Base-by-base conservation (phyloP, 2,329 filamentous ascomycete species). In the Diaporthe vexans region DNA sequence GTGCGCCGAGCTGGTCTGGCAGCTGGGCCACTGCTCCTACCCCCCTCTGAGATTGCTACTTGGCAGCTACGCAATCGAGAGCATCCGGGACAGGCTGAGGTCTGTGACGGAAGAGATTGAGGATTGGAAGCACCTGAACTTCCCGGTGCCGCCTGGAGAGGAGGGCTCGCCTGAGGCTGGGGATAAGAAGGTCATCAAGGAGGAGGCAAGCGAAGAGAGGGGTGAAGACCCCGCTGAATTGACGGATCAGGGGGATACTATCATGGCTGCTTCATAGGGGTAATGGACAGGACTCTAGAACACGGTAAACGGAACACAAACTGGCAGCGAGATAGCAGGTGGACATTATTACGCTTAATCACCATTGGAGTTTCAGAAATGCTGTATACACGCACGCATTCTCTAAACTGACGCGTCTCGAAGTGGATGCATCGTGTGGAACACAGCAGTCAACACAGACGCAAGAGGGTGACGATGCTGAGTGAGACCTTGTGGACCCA, bases 71-170 rank as follows among this genome's bases (percentile, higher is more conserved):
- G 96, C 97, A 1, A 96, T 98, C 51, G 96, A 99, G 83, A 98
- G 95, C 82, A 97, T 98, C 68, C 88, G 97, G 21, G 97, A 99
- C 84, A 89, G 96, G 26, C 84, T 98, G 80, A 90, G 95, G 77
- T 96, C 94, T 76, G 94, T 98, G 54, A 98, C 95, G 17, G 97
- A 98, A 83, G 97, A 99, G 86, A 90, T 97, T 77, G 95, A 97
- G 84, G 95, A 97, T 81, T 97, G 95, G 94, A 97, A 95, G 80
- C 93, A 96, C 81, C 85, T 97, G 40, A 94, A 94, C 81, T 95
- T 95, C 77, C 85, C 89, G 0, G 80, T 83, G 51, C 82, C 84
- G 19, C 80, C 85, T 0, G 86, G 87, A 74, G 81, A 80, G 48
- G 74, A 76, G 48, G 74, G 74, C 13, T 48, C 61, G 33, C 70